phyloP scores from a whole-genome alignment of 495 filamentous ascomycete species.

The Aspergillus hancockii region DNA sequence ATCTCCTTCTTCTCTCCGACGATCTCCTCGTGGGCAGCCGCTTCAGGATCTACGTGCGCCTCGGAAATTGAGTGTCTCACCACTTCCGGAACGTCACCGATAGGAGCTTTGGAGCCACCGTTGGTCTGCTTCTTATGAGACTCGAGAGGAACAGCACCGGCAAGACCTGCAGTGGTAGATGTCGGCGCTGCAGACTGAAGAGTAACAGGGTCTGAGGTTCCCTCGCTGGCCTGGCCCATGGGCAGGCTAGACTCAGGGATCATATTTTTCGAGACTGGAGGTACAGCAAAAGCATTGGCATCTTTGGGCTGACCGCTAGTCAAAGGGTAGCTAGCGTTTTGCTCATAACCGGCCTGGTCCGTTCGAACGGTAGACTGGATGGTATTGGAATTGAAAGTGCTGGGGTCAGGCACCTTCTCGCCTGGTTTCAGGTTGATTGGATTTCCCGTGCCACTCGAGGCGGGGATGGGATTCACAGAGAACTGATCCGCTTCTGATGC shows the following conservation, averaged over 20 bases:
- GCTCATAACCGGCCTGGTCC: constrained; percentile 83
- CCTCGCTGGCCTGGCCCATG: constrained; percentile 42
- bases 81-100: constrained; percentile 62
- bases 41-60: constrained; percentile 67
- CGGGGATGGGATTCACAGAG: constrained; percentile 68
- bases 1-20: constrained; percentile 78
- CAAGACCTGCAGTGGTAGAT: constrained; percentile 74
- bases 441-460: constrained; percentile 74
- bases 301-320: constrained; percentile 10
- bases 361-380: constrained; percentile 63
- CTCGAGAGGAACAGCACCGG: constrained; percentile 70
- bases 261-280: constrained; percentile 61
- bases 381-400: constrained; percentile 48
- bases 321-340: constrained; percentile 55
- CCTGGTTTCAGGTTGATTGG: constrained; percentile 76
- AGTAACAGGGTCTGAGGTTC: constrained; percentile 45
- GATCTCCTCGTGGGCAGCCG: constrained; percentile 62
- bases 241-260: constrained; percentile 89
- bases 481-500: constrained; percentile 55
- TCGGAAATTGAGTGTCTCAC: constrained; percentile 73
- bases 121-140: constrained; percentile 50
- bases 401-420: constrained; percentile 70
- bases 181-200: constrained; percentile 69
- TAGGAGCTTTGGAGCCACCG: constrained; percentile 40
- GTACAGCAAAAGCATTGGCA: constrained; percentile 54